Conservation (phyloP, 73 alveolate genomes). For the Paramecium caudatum region DNA sequence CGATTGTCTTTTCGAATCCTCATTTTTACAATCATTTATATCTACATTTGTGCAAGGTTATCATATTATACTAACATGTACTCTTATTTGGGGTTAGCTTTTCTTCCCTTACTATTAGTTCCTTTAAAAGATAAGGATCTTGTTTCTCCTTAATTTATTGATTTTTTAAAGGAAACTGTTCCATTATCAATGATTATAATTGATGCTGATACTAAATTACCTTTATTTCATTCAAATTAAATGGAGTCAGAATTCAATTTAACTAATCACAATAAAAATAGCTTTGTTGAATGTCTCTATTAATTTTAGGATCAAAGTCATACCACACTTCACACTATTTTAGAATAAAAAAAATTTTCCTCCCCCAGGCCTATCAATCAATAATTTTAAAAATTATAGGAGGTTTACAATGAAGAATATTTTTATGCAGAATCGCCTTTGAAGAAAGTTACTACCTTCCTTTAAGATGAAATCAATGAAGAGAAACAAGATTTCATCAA, state of each 20-base stretch:
- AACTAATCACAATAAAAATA: background rate
- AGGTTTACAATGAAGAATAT: constrained; percentile 11
- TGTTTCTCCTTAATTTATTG: constrained; percentile 8
- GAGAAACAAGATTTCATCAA: background rate
- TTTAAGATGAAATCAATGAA: background rate
- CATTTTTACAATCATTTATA: background rate
- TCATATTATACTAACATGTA: background rate
- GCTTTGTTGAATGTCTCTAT: background rate
- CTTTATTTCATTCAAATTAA: constrained; percentile 6
- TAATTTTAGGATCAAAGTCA: background rate
- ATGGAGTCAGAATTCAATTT: constrained; percentile 40
- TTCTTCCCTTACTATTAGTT: background rate
- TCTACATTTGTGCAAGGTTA: constrained; percentile 1
- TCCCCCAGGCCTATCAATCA: too few species aligned
- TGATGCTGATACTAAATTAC: background rate
- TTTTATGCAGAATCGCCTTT: background rate
- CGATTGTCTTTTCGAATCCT: background rate
- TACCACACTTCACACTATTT: background rate
- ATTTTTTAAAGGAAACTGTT: background rate
- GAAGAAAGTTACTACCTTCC: background rate
- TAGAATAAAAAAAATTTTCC: background rate
- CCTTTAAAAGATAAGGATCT: too few species aligned
- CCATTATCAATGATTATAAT: background rate
- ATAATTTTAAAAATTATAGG: background rate
- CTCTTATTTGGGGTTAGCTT: background rate